phyloP scores from a whole-genome alignment of 768 basidiomycete genomes.

The Lactarius deliciosus region DNA sequence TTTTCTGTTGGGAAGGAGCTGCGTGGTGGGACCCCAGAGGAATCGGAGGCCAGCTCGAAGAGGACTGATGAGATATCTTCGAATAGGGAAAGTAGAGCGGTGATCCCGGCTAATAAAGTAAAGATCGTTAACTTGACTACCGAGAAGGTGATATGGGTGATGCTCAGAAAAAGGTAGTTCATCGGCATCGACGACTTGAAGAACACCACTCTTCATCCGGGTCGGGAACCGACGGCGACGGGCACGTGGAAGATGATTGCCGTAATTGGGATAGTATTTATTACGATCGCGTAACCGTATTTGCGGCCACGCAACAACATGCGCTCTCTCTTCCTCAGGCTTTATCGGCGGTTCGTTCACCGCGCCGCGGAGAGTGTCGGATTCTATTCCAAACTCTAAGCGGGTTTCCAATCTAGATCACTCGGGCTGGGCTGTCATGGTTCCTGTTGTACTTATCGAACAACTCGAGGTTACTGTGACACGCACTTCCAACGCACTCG shows the following conservation, averaged over 20 bases:
- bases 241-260: conserved; percentile 6
- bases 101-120: conserved; percentile 21
- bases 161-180: conserved; percentile 3
- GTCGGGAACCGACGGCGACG: neutral
- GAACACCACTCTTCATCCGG: conserved; percentile 4
- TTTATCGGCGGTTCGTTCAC: neutral
- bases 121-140: conserved; percentile 22
- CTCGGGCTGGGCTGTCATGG: neutral
- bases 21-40: conserved; percentile 30
- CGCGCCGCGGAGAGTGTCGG: conserved; percentile 1
- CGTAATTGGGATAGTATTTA: neutral
- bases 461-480: conserved; percentile 3
- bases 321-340: neutral
- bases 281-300: neutral
- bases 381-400: neutral
- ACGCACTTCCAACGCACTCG: conserved; percentile 2
- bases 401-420: conserved; percentile 12
- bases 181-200: neutral
- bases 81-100: conserved; percentile 23
- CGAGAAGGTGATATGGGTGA: conserved; percentile 12
- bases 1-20: conserved; percentile 32
- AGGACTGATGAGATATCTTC: conserved; percentile 20
- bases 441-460: neutral
- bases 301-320: neutral
- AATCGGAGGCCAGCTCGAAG: conserved; percentile 27